Percentiles rank a stretch among this genome's conserved stretches.
phyloP scores from a whole-genome alignment of 352 stramenopile species.

The Pythium utonaiense region DNA sequence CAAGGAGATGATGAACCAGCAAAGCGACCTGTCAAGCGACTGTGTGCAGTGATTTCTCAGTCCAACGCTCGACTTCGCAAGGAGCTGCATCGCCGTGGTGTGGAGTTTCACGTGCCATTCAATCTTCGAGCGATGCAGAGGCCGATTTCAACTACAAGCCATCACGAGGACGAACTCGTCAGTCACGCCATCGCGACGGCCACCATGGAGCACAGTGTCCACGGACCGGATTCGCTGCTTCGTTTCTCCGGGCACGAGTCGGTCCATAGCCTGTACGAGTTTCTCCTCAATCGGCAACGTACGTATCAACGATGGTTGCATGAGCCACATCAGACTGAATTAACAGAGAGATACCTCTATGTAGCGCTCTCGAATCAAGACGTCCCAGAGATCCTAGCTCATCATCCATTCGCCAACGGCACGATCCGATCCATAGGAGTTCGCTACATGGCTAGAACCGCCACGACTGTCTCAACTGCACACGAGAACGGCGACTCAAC shows the following conservation, averaged over 20 bases:
- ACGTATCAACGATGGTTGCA: conserved; percentile 12
- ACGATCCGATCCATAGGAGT: conserved; percentile 55
- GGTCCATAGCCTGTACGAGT: conserved; percentile 73
- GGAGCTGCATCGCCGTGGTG: conserved; percentile 54
- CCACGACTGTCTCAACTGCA: not conserved
- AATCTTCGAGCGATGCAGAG: conserved; percentile 23
- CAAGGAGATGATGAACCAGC: not conserved
- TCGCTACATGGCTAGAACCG: conserved; percentile 32
- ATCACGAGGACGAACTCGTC: conserved; percentile 29
- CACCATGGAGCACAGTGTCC: conserved; percentile 27
- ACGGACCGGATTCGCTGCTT: conserved; percentile 60
- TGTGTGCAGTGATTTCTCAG: conserved; percentile 65
- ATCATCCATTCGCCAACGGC: conserved; percentile 56
- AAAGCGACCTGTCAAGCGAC: conserved; percentile 3
- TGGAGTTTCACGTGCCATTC: conserved; percentile 58
- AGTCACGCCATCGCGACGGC: not conserved
- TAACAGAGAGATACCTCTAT: conserved; percentile 1
- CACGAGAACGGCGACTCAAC: not conserved
- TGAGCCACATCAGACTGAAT: not conserved
- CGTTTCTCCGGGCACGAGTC: conserved; percentile 57
- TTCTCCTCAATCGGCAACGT: conserved; percentile 76
- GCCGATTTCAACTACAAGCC: conserved; percentile 26
- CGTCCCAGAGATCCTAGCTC: conserved; percentile 52
- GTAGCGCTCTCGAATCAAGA: conserved; percentile 75
- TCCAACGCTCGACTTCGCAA: conserved; percentile 64